These are phyloP conservation scores for Paecilomyces dactylethromorphus DNA, from an alignment of 2,329 filamentous ascomycete species.

Conservation along the genomic window DNA sequence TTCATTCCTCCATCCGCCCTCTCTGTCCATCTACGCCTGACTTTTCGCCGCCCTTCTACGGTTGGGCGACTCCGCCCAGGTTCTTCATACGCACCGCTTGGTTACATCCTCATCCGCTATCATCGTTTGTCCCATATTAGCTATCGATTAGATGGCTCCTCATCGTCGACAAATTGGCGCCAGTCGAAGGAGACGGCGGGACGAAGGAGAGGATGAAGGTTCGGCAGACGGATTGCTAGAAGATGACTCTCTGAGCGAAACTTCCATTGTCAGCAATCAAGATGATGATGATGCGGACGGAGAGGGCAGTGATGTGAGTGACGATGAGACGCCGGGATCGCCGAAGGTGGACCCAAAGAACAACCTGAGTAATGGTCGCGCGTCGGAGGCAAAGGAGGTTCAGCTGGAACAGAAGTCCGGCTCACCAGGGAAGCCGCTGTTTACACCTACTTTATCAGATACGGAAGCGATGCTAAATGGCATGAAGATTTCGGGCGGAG, in stretches of 20 bases:
- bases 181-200: conserved; percentile 40
- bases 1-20: conserved; percentile 1
- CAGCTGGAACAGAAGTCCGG: conserved; percentile 29
- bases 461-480: conserved; percentile 58
- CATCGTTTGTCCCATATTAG: not conserved
- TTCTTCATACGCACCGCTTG: not conserved
- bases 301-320: conserved; percentile 54
- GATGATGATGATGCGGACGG: conserved; percentile 55
- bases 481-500: conserved; percentile 41
- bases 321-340: conserved; percentile 36
- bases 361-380: conserved; percentile 20
- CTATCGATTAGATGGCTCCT: conserved; percentile 31
- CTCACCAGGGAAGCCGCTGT: conserved; percentile 23
- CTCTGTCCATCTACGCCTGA: not conserved
- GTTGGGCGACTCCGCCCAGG: not conserved
- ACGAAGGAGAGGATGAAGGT: conserved; percentile 45
- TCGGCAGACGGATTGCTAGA: conserved; percentile 46
- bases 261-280: conserved; percentile 50
- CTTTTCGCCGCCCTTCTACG: not conserved
- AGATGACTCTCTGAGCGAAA: conserved; percentile 59
- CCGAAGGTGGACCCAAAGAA: conserved; percentile 16
- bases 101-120: not conserved
- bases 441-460: conserved; percentile 42
- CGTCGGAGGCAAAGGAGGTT: conserved; percentile 15
- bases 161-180: conserved; percentile 36